phyloP scores from a whole-genome alignment of 2,329 filamentous ascomycete genomes.

The Elsinoe australis region DNA sequence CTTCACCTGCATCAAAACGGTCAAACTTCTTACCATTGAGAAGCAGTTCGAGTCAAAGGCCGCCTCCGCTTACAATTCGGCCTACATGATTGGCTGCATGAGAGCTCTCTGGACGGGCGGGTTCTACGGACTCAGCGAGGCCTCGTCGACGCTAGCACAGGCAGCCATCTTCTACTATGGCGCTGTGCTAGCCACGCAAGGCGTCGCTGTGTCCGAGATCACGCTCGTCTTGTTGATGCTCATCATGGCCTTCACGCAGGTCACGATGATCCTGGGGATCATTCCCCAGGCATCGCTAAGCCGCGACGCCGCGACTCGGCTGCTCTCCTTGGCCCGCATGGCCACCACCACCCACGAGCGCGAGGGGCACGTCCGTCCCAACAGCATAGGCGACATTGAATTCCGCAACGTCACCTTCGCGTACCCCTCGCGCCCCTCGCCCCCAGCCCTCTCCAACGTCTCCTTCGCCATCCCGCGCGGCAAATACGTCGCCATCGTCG shows the following conservation, averaged over 20 bases:
- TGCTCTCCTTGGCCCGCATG: conserved; percentile 63
- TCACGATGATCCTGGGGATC: conserved; percentile 60
- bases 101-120: conserved; percentile 61
- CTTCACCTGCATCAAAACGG: conserved; percentile 69
- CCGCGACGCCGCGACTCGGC: conserved; percentile 61
- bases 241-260: conserved; percentile 71
- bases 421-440: conserved; percentile 54
- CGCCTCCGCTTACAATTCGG: conserved; percentile 40
- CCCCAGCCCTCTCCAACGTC: conserved; percentile 38
- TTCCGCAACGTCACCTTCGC: conserved; percentile 60
- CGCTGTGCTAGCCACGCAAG: conserved; percentile 51
- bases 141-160: conserved; percentile 61
- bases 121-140: conserved; percentile 72
- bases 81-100: conserved; percentile 55
- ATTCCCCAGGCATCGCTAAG: conserved; percentile 75
- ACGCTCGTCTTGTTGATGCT: conserved; percentile 73
- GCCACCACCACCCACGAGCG: conserved; percentile 53
- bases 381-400: conserved; percentile 46
- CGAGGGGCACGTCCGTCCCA: conserved; percentile 39
- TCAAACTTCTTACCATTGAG: conserved; percentile 69
- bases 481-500: conserved; percentile 69
- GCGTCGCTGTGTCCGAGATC: conserved; percentile 50
- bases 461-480: conserved; percentile 57
- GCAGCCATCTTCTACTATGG: conserved; percentile 83
- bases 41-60: conserved; percentile 61